A percentile compares a stretch with the other conserved stretches of the same genome.
These are phyloP conservation scores for Astrephomene gubernaculifera DNA, from an alignment of 139 green algal genomes.

Conservation along the genomic window DNA sequence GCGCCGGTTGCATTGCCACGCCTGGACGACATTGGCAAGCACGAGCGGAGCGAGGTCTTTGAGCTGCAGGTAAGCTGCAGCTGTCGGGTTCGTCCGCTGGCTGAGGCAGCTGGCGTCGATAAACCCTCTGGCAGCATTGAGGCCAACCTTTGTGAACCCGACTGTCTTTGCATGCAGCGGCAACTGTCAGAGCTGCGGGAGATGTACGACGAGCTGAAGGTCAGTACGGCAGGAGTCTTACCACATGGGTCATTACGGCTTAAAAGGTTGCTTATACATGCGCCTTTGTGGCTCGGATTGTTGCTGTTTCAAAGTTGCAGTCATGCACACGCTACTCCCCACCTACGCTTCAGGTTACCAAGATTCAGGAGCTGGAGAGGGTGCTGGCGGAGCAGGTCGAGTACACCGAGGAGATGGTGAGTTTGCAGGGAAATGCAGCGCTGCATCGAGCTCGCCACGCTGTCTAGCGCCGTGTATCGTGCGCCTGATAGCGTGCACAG, in stretches of 20 bases:
- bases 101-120: too few species aligned
- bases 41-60: background rate
- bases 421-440: background rate
- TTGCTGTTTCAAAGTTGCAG: too few species aligned
- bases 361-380: constrained; percentile 31
- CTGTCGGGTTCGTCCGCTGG: too few species aligned
- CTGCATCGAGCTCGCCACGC: too few species aligned
- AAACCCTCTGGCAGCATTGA: too few species aligned
- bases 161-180: background rate
- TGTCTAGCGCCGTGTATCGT: background rate
- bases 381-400: constrained; percentile 23
- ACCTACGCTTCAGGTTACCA: constrained; percentile 2
- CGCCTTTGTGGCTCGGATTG: too few species aligned
- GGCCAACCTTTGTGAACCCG: too few species aligned
- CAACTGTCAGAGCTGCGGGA: constrained; percentile 1
- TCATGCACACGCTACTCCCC: too few species aligned
- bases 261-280: too few species aligned
- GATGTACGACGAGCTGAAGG: constrained; percentile 40
- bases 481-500: too few species aligned
- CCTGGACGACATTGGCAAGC: background rate
- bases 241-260: too few species aligned
- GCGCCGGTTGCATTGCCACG: background rate
- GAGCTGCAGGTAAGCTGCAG: constrained; percentile 30
- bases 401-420: constrained; percentile 22
- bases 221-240: too few species aligned